These are phyloP conservation scores for Blastomyces parvus DNA, from an alignment of 2,329 filamentous ascomycete species.

Conservation along the genomic window DNA sequence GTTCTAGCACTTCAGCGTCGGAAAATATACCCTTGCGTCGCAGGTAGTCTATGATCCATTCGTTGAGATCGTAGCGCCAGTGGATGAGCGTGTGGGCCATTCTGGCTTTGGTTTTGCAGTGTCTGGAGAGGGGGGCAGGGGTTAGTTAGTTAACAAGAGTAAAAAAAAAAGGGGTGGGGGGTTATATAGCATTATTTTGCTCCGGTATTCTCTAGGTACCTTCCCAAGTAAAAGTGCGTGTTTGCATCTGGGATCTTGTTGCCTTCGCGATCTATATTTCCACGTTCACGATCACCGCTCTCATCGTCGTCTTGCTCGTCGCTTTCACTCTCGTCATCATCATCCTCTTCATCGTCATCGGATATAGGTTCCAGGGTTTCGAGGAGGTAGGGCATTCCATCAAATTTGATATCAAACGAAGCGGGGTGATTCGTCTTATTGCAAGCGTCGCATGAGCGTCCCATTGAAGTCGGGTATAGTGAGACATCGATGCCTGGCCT, in stretches of 20 bases:
- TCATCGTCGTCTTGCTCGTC: slow-evolving; percentile 28
- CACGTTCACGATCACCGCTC: slow-evolving; percentile 25
- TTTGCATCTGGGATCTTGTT: slow-evolving; percentile 37
- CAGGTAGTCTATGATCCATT: slow-evolving; percentile 58
- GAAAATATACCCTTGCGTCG: slow-evolving; percentile 48
- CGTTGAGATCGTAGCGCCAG: slow-evolving; percentile 66
- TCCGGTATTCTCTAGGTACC: slow-evolving; percentile 28
- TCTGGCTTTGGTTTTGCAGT: slow-evolving; percentile 55
- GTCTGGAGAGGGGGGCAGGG: slow-evolving; percentile 22
- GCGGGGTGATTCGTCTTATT: slow-evolving; percentile 60
- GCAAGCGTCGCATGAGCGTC: slow-evolving; percentile 57
- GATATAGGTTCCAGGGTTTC: slow-evolving; percentile 56
- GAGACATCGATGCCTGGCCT: slow-evolving; percentile 52
- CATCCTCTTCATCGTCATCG: slow-evolving; percentile 31
- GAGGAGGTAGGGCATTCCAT: slow-evolving; percentile 56
- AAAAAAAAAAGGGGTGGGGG: not conserved
- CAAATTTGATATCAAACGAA: slow-evolving; percentile 53
- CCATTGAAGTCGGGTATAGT: slow-evolving; percentile 35
- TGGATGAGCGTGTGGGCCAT: slow-evolving; percentile 64
- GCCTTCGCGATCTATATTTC: slow-evolving; percentile 40
- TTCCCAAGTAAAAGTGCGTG: slow-evolving; percentile 45
- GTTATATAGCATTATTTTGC: not conserved
- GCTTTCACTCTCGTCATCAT: slow-evolving; percentile 30
- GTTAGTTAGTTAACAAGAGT: not conserved
- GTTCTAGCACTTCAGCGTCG: slow-evolving; percentile 48